Base-by-base conservation (phyloP, 2,329 filamentous ascomycete genomes). In the Dothistroma pini region DNA sequence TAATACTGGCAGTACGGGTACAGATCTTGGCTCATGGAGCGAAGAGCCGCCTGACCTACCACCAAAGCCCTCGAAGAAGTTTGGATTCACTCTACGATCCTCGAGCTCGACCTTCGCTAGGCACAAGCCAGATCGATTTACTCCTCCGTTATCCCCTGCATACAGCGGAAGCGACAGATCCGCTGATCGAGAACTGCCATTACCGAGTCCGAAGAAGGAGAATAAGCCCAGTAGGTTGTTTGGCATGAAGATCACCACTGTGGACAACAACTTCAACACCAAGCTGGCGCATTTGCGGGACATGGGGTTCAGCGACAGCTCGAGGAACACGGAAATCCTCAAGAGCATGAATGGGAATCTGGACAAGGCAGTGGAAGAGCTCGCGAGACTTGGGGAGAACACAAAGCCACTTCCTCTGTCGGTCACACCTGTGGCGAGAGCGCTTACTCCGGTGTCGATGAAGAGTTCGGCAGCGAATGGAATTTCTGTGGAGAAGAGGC, bases 281-380 rank as follows among this genome's bases (percentile, higher is more conserved):
- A 97, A 97, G 74, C 76, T 97, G 73, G 80, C 81, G 2, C 87
- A 86, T 56, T 78, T 99, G 60, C 85, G 87, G 58, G 92, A 97
- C 59, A 96, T 97, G 92, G 95, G 95, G 0, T 99, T 99, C 70
- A 80, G 79, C 4, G 92, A 99, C 72, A 86, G 89, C 48, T 90
- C 89, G 68, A 86, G 89, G 61, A 97, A 97, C 71, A 82, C 86
- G 4, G 86, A 89, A 56, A 86, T 97, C 29, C 78, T 99, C 19
- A 93, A 92, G 72, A 89, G 89, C 2, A 83, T 96, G 32, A 87
- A 89, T 70, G 93, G 93, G 4, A 93, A 95, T 71, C 73, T 99
- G 60, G 91, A 97, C 68, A 89, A 86, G 74, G 87, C 93, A 0
- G 86, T 97, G 50, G 93, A 97, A 75, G 86, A 91, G 19, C 77